Evolutionary conservation across 2,329 filamentous ascomycete species (phyloP).

Genomic region (Thielaviopsis musarum): DNA sequence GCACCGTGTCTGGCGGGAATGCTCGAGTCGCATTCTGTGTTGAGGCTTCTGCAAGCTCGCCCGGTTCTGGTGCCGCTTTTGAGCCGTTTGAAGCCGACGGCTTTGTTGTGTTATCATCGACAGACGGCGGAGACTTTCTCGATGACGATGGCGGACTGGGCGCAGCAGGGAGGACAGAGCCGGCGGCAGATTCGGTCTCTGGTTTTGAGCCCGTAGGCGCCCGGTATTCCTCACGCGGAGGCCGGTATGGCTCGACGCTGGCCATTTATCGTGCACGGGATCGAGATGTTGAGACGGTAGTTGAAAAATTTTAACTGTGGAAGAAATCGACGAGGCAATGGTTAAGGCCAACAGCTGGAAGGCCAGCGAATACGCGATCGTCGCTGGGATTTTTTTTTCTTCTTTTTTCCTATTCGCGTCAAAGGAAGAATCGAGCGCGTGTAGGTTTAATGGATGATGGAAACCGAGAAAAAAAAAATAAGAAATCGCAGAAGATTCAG

Average conservation of each 20-base stretch:
- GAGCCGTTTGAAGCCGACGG: background rate
- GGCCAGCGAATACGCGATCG: background rate
- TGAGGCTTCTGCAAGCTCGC: background rate
- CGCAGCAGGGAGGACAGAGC: conserved; percentile 1
- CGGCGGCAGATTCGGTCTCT: background rate
- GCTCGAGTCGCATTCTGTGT: background rate
- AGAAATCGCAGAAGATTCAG: too few species aligned
- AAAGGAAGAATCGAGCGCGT: background rate
- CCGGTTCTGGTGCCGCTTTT: background rate
- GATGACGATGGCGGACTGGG: conserved; percentile 5
- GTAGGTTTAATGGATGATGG: background rate
- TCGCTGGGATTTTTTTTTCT: background rate
- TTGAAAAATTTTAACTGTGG: background rate
- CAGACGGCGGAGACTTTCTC: background rate
- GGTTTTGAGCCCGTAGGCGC: conserved; percentile 23
- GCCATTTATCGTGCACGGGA: conserved; percentile 27
- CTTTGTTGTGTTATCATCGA: background rate
- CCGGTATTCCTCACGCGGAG: conserved; percentile 39
- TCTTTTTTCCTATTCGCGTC: too few species aligned
- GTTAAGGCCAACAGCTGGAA: background rate
- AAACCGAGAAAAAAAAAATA: background rate
- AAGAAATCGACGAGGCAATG: background rate
- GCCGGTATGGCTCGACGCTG: conserved; percentile 42
- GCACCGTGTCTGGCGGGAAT: background rate
- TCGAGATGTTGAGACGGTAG: background rate